phyloP scores from a whole-genome alignment of 345 rosid genomes.

The Dimocarpus longan region DNA sequence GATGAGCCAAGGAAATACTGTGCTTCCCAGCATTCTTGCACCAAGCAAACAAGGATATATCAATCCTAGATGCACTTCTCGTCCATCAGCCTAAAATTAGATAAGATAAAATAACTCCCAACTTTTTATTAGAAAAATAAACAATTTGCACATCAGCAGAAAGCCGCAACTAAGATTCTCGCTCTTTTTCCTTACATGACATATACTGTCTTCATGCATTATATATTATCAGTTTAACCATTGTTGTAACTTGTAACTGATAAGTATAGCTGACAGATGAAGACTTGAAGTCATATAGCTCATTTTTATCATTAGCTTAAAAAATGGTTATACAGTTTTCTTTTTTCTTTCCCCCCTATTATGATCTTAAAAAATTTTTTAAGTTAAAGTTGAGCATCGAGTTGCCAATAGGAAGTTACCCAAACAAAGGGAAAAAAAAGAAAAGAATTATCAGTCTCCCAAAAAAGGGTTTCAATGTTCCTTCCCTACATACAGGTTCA shows the following conservation, averaged over 20 bases:
- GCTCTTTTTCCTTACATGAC: not conserved
- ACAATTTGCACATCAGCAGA: not conserved
- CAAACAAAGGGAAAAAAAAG: not conserved
- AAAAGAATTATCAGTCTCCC: not conserved
- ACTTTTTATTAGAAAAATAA: not conserved
- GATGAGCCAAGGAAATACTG: conserved; percentile 80
- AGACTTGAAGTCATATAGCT: not conserved
- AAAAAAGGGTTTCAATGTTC: not conserved
- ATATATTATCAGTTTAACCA: not conserved
- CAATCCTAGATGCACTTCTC: conserved; percentile 84
- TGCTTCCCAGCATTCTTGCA: conserved; percentile 95
- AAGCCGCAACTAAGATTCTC: conserved; percentile 6
- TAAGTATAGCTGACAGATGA: not conserved
- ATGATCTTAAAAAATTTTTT: not conserved
- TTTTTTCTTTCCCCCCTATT: not conserved
- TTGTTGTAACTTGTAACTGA: no score
- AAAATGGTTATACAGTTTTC: not conserved
- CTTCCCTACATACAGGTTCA: not conserved
- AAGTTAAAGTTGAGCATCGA: not conserved
- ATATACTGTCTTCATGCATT: not conserved
- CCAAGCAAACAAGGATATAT: conserved; percentile 82
- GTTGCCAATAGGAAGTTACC: not conserved
- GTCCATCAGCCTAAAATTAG: conserved; percentile 82
- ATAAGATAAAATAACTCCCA: conserved; percentile 5
- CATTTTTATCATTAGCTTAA: not conserved